These are phyloP conservation scores for Botryotinia globosa DNA, from an alignment of 2,329 filamentous ascomycete genomes.

Conservation along the genomic window DNA sequence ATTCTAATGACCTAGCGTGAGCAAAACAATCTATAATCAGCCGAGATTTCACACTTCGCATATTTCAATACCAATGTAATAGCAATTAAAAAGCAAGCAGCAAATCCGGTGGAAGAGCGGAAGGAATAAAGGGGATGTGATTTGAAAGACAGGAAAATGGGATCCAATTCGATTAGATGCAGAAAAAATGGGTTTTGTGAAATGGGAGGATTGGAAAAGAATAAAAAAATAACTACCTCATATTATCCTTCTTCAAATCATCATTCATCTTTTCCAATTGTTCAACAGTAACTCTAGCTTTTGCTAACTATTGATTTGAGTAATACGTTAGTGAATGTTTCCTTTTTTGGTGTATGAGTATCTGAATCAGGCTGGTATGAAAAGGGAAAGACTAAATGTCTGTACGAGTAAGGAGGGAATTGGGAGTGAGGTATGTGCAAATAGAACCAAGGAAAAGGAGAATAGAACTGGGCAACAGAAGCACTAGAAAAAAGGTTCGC, in stretches of 20 bases:
- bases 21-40: conserved; percentile 18
- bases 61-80: conserved; percentile 14
- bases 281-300: conserved; percentile 35
- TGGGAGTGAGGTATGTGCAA: background rate
- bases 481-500: conserved; percentile 39
- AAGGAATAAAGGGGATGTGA: background rate
- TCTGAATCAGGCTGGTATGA: background rate
- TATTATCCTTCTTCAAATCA: conserved; percentile 54
- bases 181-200: background rate
- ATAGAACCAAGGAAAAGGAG: background rate
- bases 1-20: conserved; percentile 21
- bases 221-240: conserved; percentile 39
- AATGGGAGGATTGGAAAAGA: background rate
- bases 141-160: background rate
- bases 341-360: background rate
- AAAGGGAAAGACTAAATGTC: background rate
- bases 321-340: conserved; percentile 26
- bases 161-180: background rate
- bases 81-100: conserved; percentile 20
- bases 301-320: conserved; percentile 35
- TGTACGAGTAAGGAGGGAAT: background rate
- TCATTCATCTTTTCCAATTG: conserved; percentile 52
- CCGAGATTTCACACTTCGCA: conserved; percentile 18
- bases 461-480: conserved; percentile 24
- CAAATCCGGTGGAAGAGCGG: conserved; percentile 11